Base-by-base conservation (phyloP, 202 grass and related monocot genomes). In the Setaria italica region DNA sequence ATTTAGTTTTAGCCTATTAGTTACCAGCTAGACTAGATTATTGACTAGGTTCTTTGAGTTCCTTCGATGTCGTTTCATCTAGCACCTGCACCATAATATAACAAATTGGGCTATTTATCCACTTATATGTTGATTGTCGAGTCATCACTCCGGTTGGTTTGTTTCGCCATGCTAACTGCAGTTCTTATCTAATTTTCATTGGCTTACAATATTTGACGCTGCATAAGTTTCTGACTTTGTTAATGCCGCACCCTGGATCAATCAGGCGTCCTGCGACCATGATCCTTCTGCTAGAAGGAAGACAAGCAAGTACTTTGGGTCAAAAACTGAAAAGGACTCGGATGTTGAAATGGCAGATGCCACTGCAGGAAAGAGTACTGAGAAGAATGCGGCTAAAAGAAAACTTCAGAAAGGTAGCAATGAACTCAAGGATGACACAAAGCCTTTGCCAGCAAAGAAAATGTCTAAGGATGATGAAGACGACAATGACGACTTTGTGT, bases 271-370 rank as follows among this genome's bases (percentile, higher is more conserved):
- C 29, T 51, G 78, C 46, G 78, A 77, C 79, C 87, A 96, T 85
- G 90, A 91, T 60, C 12, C 83, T 89, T 92, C 90, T 46, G 77
- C 82, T 51, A 91, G 97, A 95, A 97, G 66, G 88, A 99, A 92
- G 84, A 84, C 92, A 76, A 99, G 97, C 85, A 99, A 97, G 29
- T 99, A 93, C 82, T 94, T 99, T 43, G 74, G 80, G 62, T 73
- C 86, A 25, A 88, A 88, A 84, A 59, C 67, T 80, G 85, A 89
- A 82, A 90, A 81, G 32, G 85, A 93, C 72, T 8, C 75, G 9
- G 84, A 79, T 77, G 75, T 82, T 64, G 78, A 95, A 78, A 76
- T 88, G 73, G 73, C 45, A 59, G 68, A 80, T 16, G 12, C 50
- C 7, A 87, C 75, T 43, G 39, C 39, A 9, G 92, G 80, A 67